Conservation (phyloP, 805 yeast species). For the Yarrowia hollandica region DNA sequence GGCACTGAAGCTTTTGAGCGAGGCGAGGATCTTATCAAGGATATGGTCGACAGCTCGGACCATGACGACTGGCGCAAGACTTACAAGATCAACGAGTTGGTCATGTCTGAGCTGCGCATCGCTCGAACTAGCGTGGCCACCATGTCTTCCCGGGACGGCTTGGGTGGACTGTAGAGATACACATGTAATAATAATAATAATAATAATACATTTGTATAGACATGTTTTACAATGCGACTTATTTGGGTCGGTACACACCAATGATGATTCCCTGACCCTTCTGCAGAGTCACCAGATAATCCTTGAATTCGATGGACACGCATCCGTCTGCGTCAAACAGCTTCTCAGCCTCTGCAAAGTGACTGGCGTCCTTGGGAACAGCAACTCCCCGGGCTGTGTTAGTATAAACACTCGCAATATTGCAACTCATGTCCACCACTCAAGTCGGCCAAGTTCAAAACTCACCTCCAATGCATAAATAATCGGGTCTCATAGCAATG, state of each 20-base stretch:
- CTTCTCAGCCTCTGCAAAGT: conserved; percentile 11
- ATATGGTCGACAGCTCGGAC: background rate
- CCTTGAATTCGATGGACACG: conserved; percentile 8
- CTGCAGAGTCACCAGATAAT: conserved; percentile 20
- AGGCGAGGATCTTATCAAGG: background rate
- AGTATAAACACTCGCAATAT: too few relatives aligned
- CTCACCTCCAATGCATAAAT: conserved; percentile 26
- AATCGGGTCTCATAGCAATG: conserved; percentile 28
- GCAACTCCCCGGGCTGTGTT: conserved; percentile 25
- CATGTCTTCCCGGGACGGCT: background rate
- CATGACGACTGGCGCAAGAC: conserved; percentile 17
- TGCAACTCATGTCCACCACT: too few relatives aligned
- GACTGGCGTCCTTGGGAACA: conserved; percentile 11
- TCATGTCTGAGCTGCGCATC: background rate
- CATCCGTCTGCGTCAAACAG: conserved; percentile 1
- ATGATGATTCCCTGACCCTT: conserved; percentile 14
- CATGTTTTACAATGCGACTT: background rate
- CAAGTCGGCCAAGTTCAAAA: too few relatives aligned
- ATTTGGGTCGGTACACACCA: conserved; percentile 21
- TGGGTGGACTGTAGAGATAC: background rate
- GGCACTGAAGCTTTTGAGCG: conserved; percentile 1
- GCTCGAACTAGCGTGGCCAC: conserved; percentile 9
- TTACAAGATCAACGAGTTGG: conserved; percentile 3
- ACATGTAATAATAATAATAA: too few relatives aligned
- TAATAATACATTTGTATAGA: conserved; percentile 1